Conservation (phyloP, 2,329 filamentous ascomycete genomes). For the Blastomyces emzantsi region DNA sequence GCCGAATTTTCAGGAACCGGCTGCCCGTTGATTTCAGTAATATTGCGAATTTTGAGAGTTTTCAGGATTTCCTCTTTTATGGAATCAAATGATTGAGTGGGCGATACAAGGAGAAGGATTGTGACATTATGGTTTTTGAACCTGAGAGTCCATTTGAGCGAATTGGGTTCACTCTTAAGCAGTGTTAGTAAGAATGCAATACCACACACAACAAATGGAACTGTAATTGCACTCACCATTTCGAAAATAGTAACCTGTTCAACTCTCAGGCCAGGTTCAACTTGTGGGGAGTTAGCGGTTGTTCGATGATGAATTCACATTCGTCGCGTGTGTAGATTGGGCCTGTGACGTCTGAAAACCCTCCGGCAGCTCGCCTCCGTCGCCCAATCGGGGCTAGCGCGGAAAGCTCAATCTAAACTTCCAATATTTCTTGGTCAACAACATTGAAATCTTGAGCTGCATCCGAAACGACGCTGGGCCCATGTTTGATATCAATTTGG, state of each 20-base stretch:
- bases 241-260: not conserved
- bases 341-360: not conserved
- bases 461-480: not conserved
- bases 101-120: conserved; percentile 57
- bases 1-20: conserved; percentile 31
- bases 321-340: not conserved
- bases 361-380: not conserved
- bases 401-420: not conserved
- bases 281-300: not conserved
- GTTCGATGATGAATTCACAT: not conserved
- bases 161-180: conserved; percentile 20
- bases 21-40: conserved; percentile 33
- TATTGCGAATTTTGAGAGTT: conserved; percentile 42
- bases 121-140: conserved; percentile 67
- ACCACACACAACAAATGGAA: conserved; percentile 17
- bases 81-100: conserved; percentile 47
- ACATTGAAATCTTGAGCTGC: not conserved
- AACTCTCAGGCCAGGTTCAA: not conserved
- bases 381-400: conserved; percentile 2
- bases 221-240: conserved; percentile 45
- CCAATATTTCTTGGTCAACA: not conserved
- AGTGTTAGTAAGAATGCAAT: not conserved
- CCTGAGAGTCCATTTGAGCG: conserved; percentile 55
- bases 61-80: conserved; percentile 52
- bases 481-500: not conserved